A percentile compares a stretch with the other conserved stretches of the same genome.
phyloP scores from a whole-genome alignment of 352 stramenopile genomes.

The Globisporangium solare region DNA sequence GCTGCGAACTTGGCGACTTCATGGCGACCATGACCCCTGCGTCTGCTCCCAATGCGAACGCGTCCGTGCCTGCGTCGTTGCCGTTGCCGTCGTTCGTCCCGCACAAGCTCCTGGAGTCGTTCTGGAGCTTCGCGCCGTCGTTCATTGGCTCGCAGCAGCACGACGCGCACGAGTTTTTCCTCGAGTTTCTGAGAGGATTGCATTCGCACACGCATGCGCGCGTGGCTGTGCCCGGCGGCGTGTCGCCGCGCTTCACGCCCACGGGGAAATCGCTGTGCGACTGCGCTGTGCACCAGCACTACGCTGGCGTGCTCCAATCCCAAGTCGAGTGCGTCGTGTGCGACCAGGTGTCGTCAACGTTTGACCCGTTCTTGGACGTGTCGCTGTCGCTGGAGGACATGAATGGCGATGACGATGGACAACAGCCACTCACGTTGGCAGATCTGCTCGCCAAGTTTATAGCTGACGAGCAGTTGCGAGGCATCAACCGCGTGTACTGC shows the following conservation, averaged over 20 bases:
- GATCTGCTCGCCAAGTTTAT: conserved; percentile 45
- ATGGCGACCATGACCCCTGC: conserved; percentile 31
- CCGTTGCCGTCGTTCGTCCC: conserved; percentile 32
- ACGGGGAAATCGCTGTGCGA: conserved; percentile 58
- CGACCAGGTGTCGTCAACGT: conserved; percentile 43
- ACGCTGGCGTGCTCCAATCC: conserved; percentile 57
- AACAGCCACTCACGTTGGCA: conserved; percentile 22
- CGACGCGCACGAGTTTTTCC: conserved; percentile 73
- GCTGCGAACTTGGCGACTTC: conserved; percentile 51
- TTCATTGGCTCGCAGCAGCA: conserved; percentile 66
- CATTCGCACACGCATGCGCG: conserved; percentile 54
- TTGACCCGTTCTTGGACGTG: conserved; percentile 71
- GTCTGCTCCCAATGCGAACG: background rate
- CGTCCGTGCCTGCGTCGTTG: conserved; percentile 12
- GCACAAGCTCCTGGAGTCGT: conserved; percentile 54
- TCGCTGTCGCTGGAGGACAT: conserved; percentile 49
- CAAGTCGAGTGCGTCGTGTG: conserved; percentile 57
- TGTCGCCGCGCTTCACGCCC: conserved; percentile 56
- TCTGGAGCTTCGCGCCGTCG: conserved; percentile 47
- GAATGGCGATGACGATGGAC: conserved; percentile 4
- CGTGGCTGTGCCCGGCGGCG: conserved; percentile 29
- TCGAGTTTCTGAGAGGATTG: conserved; percentile 55
- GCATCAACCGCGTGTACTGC: conserved; percentile 64
- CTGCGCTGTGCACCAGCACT: conserved; percentile 68
- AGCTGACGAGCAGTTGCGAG: conserved; percentile 47